Base-by-base conservation (phyloP, 2,329 filamentous ascomycete species). In the Scolecobasidium constrictum region DNA sequence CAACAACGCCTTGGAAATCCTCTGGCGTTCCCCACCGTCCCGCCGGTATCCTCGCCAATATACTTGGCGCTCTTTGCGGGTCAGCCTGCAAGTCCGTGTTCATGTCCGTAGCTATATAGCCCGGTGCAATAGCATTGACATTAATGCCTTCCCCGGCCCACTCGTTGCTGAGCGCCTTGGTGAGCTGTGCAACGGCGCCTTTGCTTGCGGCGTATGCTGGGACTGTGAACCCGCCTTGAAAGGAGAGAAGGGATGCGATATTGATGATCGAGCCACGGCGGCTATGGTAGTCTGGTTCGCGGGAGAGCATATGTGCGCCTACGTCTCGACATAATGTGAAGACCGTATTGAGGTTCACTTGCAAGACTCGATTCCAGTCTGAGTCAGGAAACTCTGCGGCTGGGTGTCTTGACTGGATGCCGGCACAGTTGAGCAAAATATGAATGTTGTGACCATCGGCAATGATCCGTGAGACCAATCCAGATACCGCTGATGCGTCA, bases 81-180 rank as follows among this genome's bases (percentile, higher is more conserved):
- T 94, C 79, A 40, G 79, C 74, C 35, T 94, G 75, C 55, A 95
- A 63, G 3, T 86, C 87, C 50, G 72, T 73, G 59, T 94, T 95
- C 88, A 94, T 94, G 47, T 94, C 87, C n/a, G 87, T 94, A 39
- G 76, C 83, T 52, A 94, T 85, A 61, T 94, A 94, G 0, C 87
- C 87, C 0, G 87, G 87, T 2, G 87, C 86, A 56, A 94, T 85
- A 5, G 83, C 85, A 60, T 94, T 94, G 33, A 94, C 86, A 1
- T 75, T 85, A 48, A 94, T 73, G 2, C 86, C 86, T 54, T 78
- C 73, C n/a, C 68, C 61, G 0, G 80, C 77, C 87, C 87, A 94
- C 65, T 93, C 85, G 57, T 94, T 94, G 37, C 80, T 78, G 45
- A 94, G 69, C 19, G 81, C 81, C 66, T 92, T 93, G 40, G 86